phyloP scores from a whole-genome alignment of 805 yeast genomes.

The Komagataella pseudopastoris region DNA sequence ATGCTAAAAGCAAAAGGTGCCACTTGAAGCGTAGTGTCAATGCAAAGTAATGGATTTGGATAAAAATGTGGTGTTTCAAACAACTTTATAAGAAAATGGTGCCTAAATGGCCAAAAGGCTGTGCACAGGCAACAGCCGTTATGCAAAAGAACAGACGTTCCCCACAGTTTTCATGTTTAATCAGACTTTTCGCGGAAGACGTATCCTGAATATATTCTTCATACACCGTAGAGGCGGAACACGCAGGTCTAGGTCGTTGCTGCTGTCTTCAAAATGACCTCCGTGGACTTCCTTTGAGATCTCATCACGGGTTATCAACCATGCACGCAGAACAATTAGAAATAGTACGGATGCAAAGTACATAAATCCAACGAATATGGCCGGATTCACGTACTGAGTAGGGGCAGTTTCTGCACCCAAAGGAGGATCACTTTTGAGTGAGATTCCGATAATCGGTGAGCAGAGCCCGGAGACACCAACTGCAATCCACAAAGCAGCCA shows the following conservation, averaged over 20 bases:
- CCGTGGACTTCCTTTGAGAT: not conserved
- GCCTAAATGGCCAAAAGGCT: no score
- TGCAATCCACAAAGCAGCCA: slow-evolving; percentile 33
- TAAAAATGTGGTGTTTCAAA: no score
- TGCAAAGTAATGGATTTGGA: no score
- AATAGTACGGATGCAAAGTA: slow-evolving; percentile 31
- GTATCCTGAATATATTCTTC: not conserved
- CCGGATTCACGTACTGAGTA: slow-evolving; percentile 34
- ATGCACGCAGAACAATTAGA: slow-evolving; percentile 36
- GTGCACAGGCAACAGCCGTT: no score
- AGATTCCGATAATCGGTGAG: slow-evolving; percentile 48
- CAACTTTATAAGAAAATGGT: no score
- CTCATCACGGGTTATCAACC: slow-evolving; percentile 26
- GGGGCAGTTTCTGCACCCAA: slow-evolving; percentile 21
- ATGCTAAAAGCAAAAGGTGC: no score
- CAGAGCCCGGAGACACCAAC: slow-evolving; percentile 36
- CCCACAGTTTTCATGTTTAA: no score
- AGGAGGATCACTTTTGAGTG: slow-evolving; percentile 22
- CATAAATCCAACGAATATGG: slow-evolving; percentile 45
- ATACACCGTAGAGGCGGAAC: not conserved
- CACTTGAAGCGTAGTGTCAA: no score
- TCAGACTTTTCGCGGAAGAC: not conserved
- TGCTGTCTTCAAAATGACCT: not conserved
- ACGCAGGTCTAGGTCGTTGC: not conserved
- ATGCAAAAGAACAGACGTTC: no score